These are phyloP conservation scores for Boletales sp. DNA, from an alignment of 768 basidiomycete genomes.

Conservation along the genomic window DNA sequence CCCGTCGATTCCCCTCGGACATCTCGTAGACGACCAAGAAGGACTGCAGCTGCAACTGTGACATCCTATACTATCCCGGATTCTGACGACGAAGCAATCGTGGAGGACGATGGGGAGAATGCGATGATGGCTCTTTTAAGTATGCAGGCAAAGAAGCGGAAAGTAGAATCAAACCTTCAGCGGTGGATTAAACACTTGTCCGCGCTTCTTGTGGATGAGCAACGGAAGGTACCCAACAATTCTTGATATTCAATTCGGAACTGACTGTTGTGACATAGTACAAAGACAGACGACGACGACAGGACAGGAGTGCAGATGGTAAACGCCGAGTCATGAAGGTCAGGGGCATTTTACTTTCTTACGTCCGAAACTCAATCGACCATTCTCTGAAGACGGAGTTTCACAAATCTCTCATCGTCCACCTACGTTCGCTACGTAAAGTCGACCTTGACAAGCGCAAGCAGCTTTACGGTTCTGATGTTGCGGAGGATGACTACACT, in stretches of 20 bases:
- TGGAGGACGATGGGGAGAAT: conserved; percentile 35
- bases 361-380: background rate
- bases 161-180: conserved; percentile 47
- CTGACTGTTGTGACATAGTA: conserved; percentile 38
- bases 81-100: conserved; percentile 65
- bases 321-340: conserved; percentile 63
- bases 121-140: conserved; percentile 28
- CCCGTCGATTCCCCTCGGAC: conserved; percentile 21
- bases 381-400: conserved; percentile 55
- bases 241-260: background rate
- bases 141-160: conserved; percentile 34
- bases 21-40: conserved; percentile 54
- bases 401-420: conserved; percentile 54
- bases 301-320: conserved; percentile 44
- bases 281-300: conserved; percentile 56
- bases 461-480: conserved; percentile 39
- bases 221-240: conserved; percentile 53
- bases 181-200: conserved; percentile 68
- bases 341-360: conserved; percentile 10
- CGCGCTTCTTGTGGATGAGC: conserved; percentile 59
- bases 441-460: conserved; percentile 51
- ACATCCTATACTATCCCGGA: conserved; percentile 65
- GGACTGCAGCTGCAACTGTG: conserved; percentile 48
- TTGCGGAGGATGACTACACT: conserved; percentile 34
- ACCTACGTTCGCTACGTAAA: conserved; percentile 60